Base-by-base conservation (phyloP, 2,329 filamentous ascomycete genomes). In the Cytospora chrysosperma region DNA sequence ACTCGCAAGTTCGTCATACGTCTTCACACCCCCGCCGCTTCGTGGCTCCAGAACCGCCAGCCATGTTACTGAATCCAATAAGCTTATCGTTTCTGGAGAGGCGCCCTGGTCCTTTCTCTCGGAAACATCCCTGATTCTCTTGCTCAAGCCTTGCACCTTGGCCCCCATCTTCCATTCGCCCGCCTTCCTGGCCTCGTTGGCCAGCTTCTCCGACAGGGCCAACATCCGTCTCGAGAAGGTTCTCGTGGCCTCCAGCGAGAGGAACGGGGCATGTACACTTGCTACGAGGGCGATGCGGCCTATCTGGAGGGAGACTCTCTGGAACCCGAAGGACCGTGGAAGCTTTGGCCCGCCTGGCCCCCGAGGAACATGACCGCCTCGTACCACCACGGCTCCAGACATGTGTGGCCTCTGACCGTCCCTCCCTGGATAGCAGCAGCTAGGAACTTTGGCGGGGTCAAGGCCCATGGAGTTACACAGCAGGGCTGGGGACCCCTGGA, bases 21-120 rank as follows among this genome's bases (percentile, higher is more conserved):
- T 30, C n/a, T 49, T 24, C 51, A 55, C 27, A 13, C 30, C 51
- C 51, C 43, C n/a, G 51, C 54, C 59, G 21, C 27, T 32, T 3
- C 37, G 51, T 6, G 59, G 59, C 37, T 49, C 27, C 28, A 50
- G 15, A 24, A 55, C 59, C 17, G 59, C 51, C 12, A 28, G 30
- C 51, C 51, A 49, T 17, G 59, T 61, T 34, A 34, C 51, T 6
- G 59, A 61, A 26, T 61, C 59, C 40, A 61, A 24, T 21, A 61
- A 21, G 1, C 49, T 55, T 30, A 61, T 55, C 7, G 43, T 47
- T 8, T 19, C 15, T 34, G 40, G 59, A 28, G 43, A 17, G 12
- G 21, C 34, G 2, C 50, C 37, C 28, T 61, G 37, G 15, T 21
- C 24, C 17, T 40, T 21, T 51, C 59, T 61, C 37, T 61, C 19